Base-by-base conservation (phyloP, 1,284 basidiomycete species). In the Malassezia yamatoensis region DNA sequence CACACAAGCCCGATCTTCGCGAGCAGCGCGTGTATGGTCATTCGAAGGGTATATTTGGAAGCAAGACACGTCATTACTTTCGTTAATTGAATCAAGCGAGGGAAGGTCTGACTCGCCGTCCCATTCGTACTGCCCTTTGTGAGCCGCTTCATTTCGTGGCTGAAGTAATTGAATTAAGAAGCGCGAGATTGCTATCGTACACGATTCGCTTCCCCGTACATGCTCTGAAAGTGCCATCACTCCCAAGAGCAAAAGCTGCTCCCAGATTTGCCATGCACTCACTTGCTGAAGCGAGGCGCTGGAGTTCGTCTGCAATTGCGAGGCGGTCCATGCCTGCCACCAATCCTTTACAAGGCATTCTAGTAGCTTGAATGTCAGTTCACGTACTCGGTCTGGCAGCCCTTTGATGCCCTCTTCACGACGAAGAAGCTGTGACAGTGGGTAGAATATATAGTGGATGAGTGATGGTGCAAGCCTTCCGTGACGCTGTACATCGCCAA, bases 81-180 rank as follows among this genome's bases (percentile, higher is more conserved):
- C 43, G 18, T 61, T 58, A n/a, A 54, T 37, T 6, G 66, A 63
- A 38, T 67, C 67, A 16, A 71, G 40, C 3, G 45, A 36, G 2
- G 70, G 70, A 5, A 74, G 61, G 1, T 70, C 67, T 1, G 66
- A 67, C 1, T 59, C 59, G 9, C 72, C 72, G 37, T 74, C 72
- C 72, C 72, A 74, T 34, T 74, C 72, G 68, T 67, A 72, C 5
- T 58, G 63, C 10, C 43, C 41, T 7, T 13, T 32, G 11, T 37
- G 13, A 18, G 11, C 16, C 8, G 11, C 21, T 16, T 43, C 41
- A 16, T 49, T 58, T 5, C 67, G 59, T 5, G 69, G 65, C 3
- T 15, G 29, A 0, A 72, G 58, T 12, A 72, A 52, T 20, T 57
- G 46, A 1, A n/a, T 40, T 0, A 70, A 47, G 24, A 72, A 67